Evolutionary conservation across 2,329 filamentous ascomycete species (phyloP), one percentile per base, ranked within the genome.

Genomic region (Exserohilum rostratum): DNA sequence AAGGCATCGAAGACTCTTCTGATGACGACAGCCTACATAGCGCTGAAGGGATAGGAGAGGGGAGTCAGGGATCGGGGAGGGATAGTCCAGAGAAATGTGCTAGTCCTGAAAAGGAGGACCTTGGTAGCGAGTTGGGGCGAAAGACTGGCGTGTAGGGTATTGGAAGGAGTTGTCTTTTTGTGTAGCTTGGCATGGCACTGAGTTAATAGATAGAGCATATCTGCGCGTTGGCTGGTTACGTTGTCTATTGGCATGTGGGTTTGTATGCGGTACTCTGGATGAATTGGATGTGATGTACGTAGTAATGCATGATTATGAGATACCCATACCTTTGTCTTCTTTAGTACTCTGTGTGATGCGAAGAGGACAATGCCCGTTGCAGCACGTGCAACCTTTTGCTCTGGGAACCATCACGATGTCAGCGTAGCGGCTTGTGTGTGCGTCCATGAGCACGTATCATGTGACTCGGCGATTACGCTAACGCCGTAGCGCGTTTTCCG

Each of bases 1-100:
- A 70, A 56, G 68, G 68, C 7, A 71, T 72, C 31, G 71, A 73
- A 38, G 66, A 67, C 49, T 57, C 53, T 27, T 69, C 65, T 38
- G 67, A 68, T 61, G 65, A 66, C n/a, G 68, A 69, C 27, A 66
- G 61, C 34, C 47, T 58, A 31, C 56, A 48, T 12, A 56, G 50
- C 12, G 50, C 50, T 3, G 40, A 54, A 20, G 57, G 47, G 0
- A 38, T 40, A 9, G 51, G 43, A n/a, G 62, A 63, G 9, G 50
- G 43, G 13, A 46, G 46, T 6, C 44, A 50, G n/a, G 50, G 54
- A 5, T 29, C 46, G n/a, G 50, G 50, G n/a, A 54, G 44, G 27
- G 40, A 31, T 10, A 50, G 46, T 31, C 51, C 51, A 2, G 51
- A 54, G 34, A 54, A 54, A 30, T 48, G 42, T 25, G 25, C 44